Evolutionary conservation across 768 basidiomycete species (phyloP).

Genomic region (Lactarius akahatsu): DNA sequence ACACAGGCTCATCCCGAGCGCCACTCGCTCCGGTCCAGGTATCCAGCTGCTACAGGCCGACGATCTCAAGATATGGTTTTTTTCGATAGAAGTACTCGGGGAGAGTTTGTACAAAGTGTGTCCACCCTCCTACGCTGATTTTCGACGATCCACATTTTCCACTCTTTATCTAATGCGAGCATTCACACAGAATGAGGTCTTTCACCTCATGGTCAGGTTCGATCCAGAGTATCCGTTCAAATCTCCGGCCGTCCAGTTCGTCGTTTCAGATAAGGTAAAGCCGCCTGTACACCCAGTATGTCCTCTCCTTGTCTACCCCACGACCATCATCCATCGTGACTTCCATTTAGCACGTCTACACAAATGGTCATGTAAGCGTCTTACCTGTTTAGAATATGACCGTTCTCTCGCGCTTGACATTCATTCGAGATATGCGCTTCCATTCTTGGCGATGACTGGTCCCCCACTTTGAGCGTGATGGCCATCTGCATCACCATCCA

Average conservation of each 20-base stretch:
- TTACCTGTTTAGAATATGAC: not conserved
- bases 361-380: slow-evolving; percentile 73
- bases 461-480: slow-evolving; percentile 80
- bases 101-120: slow-evolving; percentile 75
- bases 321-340: slow-evolving; percentile 11
- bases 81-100: slow-evolving; percentile 81
- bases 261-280: slow-evolving; percentile 59
- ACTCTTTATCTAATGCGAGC: not conserved
- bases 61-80: slow-evolving; percentile 74
- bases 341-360: slow-evolving; percentile 70
- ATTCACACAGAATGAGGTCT: slow-evolving; percentile 62
- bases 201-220: slow-evolving; percentile 80
- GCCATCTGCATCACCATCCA: slow-evolving; percentile 84
- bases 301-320: slow-evolving; percentile 23
- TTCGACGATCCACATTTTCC: not conserved
- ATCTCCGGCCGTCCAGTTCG: slow-evolving; percentile 84
- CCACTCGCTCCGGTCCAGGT: slow-evolving; percentile 43
- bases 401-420: slow-evolving; percentile 19
- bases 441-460: slow-evolving; percentile 88
- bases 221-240: slow-evolving; percentile 82
- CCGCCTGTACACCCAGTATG: slow-evolving; percentile 81
- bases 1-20: not conserved
- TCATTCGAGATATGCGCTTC: slow-evolving; percentile 78
- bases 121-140: not conserved
- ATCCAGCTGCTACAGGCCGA: slow-evolving; percentile 73